Base-by-base conservation (phyloP, 495 filamentous ascomycete species). In the Aspergillus haitiensis region DNA sequence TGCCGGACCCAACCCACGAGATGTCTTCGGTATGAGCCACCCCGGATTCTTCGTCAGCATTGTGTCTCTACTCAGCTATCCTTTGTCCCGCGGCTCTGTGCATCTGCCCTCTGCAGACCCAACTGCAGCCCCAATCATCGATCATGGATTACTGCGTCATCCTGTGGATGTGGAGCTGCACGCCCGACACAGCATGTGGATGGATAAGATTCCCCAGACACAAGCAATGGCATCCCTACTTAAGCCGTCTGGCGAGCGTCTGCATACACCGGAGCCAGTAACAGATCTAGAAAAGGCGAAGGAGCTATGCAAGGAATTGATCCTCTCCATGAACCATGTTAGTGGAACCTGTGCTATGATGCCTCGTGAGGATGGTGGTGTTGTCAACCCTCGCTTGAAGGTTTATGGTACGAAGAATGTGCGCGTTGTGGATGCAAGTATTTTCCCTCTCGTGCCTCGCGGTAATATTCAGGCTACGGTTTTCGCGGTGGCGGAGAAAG, bases 401-500 rank as follows among this genome's bases (percentile, higher is more conserved):
- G 77, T 82, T 9, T 75, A 80, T 60, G 77, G 76, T 0, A 77
- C 80, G 8, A 60, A 67, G 27, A 77, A 80, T 12, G 67, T 86
- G 21, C 67, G 82, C 2, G 82, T 88, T 2, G 82, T 86, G 1
- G 84, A 82, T 61, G 80, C 82, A 0, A 75, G 80, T 35, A 67
- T 86, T 18, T 72, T 80, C 35, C 82, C 82, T 6, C 67, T 81
- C 56, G 75, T 79, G 61, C 71, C 82, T 7, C 76, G 79, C 45
- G 79, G 77, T 2, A 79, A 86, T 64, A 59, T 80, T 45, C 68
- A 75, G 52, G 78, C 74, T 13, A 82, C 81, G 0, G 65, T 85
- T 5, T 86, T 84, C 70, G 82, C 81, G 2, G 74, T 84, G 57
- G 81, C 80, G 3, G 84, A 87, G 71, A 79, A 78, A 55, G 83